A percentile compares a stretch with the other conserved stretches of the same genome.
Evolutionary conservation across 345 rosid genomes (phyloP).

Genomic region (Durio zibethinus): DNA sequence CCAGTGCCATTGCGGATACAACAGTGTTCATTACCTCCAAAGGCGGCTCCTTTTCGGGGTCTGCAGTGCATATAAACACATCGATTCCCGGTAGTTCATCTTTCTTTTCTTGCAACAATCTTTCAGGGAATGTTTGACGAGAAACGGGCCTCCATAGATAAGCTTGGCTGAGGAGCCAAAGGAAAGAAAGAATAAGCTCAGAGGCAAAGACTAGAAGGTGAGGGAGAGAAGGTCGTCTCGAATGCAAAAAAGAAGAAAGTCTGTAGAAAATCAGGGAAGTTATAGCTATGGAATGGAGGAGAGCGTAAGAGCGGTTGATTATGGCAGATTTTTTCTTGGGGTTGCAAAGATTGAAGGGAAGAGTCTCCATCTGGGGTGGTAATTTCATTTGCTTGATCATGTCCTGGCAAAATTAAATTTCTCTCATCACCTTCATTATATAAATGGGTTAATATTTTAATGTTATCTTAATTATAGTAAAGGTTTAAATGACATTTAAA

Average conservation of each 20-base stretch:
- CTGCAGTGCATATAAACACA: slow-evolving; percentile 51
- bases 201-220: slow-evolving; percentile 26
- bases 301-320: slow-evolving; percentile 30
- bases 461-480: no score
- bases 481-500: no score
- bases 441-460: no score
- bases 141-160: slow-evolving; percentile 33
- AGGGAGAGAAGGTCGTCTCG: neutral
- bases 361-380: slow-evolving; percentile 16
- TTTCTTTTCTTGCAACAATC: slow-evolving; percentile 18
- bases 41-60: slow-evolving; percentile 47
- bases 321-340: slow-evolving; percentile 11
- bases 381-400: neutral
- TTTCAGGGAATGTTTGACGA: slow-evolving; percentile 33
- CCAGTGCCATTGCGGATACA: slow-evolving; percentile 47
- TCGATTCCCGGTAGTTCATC: slow-evolving; percentile 39
- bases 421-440: no score
- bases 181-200: slow-evolving; percentile 26
- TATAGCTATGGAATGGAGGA: slow-evolving; percentile 30
- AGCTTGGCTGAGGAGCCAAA: slow-evolving; percentile 43
- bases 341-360: slow-evolving; percentile 24
- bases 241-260: slow-evolving; percentile 17
- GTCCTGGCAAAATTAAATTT: neutral
- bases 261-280: slow-evolving; percentile 26
- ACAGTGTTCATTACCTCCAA: slow-evolving; percentile 46